Evolutionary conservation across 2,329 filamentous ascomycete genomes (phyloP).

Genomic region (Alternaria alternata): DNA sequence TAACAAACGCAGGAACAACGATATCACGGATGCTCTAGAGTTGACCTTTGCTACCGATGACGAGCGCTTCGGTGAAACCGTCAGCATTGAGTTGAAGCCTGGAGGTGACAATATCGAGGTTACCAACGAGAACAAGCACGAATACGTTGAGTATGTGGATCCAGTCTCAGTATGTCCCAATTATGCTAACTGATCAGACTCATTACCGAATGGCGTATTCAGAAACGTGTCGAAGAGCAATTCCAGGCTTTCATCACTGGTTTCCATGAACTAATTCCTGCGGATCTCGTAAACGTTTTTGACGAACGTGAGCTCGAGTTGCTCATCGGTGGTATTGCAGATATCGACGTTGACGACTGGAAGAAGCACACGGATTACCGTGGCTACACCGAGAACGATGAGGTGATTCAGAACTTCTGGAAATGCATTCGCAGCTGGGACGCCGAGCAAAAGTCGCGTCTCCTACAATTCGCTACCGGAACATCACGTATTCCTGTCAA

Average conservation of each 20-base stretch:
- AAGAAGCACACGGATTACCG: slow-evolving; percentile 99
- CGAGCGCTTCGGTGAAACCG: slow-evolving; percentile 93
- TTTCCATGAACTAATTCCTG: slow-evolving; percentile 96
- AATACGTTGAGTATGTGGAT: slow-evolving; percentile 84
- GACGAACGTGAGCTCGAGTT: slow-evolving; percentile 97
- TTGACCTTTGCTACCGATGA: slow-evolving; percentile 97
- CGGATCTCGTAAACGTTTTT: slow-evolving; percentile 97
- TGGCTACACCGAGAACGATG: slow-evolving; percentile 96
- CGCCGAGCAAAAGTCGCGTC: slow-evolving; percentile 94
- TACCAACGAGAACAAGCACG: slow-evolving; percentile 98
- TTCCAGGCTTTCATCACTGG: slow-evolving; percentile 98
- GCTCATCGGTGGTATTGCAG: slow-evolving; percentile 97
- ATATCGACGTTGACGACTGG: slow-evolving; percentile 99
- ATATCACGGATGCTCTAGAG: slow-evolving; percentile 93
- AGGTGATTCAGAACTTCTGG: slow-evolving; percentile 99
- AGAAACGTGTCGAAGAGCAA: slow-evolving; percentile 97
- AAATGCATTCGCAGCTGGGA: slow-evolving; percentile 97
- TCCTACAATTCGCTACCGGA: slow-evolving; percentile 96
- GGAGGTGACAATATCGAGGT: slow-evolving; percentile 91
- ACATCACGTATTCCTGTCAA: slow-evolving; percentile 98
- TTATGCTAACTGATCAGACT: slow-evolving; percentile 60
- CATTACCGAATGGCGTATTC: slow-evolving; percentile 99
- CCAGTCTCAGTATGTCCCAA: slow-evolving; percentile 14
- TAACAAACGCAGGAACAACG: slow-evolving; percentile 72
- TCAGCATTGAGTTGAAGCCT: slow-evolving; percentile 92